These are phyloP conservation scores for Lyophyllum shimeji DNA, from an alignment of 768 basidiomycete genomes.

Conservation along the genomic window DNA sequence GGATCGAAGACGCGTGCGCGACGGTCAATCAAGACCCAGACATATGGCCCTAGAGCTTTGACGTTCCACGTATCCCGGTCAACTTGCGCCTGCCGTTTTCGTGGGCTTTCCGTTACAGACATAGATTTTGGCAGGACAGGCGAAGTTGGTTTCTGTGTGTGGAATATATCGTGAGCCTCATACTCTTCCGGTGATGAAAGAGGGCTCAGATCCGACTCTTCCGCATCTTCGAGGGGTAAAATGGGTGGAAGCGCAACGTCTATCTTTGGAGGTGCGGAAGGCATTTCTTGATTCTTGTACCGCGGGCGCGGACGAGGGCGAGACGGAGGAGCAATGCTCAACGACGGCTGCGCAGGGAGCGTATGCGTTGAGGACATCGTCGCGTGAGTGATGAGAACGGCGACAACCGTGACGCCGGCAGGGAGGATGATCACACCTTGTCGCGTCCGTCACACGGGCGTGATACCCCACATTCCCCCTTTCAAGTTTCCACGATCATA, in stretches of 20 bases:
- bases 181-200: constrained; percentile 15
- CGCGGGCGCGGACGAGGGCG: constrained; percentile 6
- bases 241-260: not conserved
- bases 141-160: not conserved
- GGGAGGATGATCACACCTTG: too few species aligned
- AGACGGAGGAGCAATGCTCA: not conserved
- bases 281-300: constrained; percentile 6
- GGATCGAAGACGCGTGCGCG: constrained; percentile 33
- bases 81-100: not conserved
- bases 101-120: not conserved
- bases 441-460: constrained; percentile 12
- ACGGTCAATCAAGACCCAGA: constrained; percentile 55
- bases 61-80: constrained; percentile 20
- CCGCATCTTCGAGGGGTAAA: constrained; percentile 1
- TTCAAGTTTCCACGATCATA: not conserved
- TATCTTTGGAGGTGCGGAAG: not conserved
- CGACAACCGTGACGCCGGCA: not conserved
- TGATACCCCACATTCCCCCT: constrained; percentile 2
- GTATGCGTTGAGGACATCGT: constrained; percentile 5
- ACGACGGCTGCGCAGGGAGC: not conserved
- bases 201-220: constrained; percentile 17
- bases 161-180: not conserved
- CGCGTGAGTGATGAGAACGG: not conserved
- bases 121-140: not conserved
- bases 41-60: constrained; percentile 34